Evolutionary conservation across 2,329 filamentous ascomycete genomes (phyloP), one percentile per base, ranked within the genome.

Genomic region (Domatiomyces catenatus): DNA sequence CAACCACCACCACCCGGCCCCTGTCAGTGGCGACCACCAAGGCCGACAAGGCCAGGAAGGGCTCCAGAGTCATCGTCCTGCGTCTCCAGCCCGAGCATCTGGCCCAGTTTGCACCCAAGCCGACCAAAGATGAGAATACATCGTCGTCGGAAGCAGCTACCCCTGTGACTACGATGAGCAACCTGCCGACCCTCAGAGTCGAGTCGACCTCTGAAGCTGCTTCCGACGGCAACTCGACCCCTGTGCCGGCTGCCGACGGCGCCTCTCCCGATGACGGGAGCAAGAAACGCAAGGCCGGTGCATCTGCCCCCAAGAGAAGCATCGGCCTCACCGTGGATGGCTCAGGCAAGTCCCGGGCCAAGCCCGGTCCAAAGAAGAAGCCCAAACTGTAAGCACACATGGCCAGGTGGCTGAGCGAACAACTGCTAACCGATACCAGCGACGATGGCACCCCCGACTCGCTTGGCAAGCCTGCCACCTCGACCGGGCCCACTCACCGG

Each of bases 291-390:
- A 81, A 82, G 32, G 72, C 77, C 32, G 84, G 87, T 66, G 77
- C 83, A 57, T 76, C 79, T 42, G 78, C 74, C 50, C 74, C 72
- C 52, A 83, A 84, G 69, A 74, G 80, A 63, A 68, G 69, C 54
- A 65, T 67, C 52, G 69, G 67, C 61, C 72, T 69, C 48, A 55
- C 53, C 61, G 67, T 70, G 61, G 85, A 89, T 56, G 74, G 72
- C 32, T 63, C 71, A 22, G 73, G 81, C n/a, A 88, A 85, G 67
- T 74, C 81, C 50, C 75, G 86, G 64, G 84, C 84, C 64, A 93
- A 94, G 71, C 90, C 92, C 5, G 90, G 90, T 5, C 90, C 90
- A 0, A 96, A 95, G 78, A 94, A 95, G 79, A 94, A 93, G 72
- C 82, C 85, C 58, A 82, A 84, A 75, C 70, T 94, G 90, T 95